Evolutionary conservation across 768 basidiomycete species (phyloP).

Genomic region (Pleurotus giganteus): DNA sequence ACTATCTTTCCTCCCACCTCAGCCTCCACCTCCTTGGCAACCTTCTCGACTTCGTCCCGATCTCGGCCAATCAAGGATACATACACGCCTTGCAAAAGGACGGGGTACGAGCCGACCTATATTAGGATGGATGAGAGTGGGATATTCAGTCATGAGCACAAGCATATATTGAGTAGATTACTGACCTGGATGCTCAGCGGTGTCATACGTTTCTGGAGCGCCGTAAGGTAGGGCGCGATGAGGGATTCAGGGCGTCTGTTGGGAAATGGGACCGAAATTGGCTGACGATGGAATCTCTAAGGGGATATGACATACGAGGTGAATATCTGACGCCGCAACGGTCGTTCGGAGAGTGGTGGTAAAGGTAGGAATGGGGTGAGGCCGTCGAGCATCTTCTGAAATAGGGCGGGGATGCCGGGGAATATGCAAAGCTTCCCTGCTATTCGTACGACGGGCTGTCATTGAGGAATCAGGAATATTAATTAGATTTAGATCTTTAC

Average conservation of each 20-base stretch:
- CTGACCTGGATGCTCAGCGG: constrained; percentile 80
- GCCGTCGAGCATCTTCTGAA: constrained; percentile 76
- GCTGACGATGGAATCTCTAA: background rate
- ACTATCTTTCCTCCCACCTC: constrained; percentile 57
- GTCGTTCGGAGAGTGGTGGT: constrained; percentile 71
- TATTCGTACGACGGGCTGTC: constrained; percentile 81
- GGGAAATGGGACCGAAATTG: background rate
- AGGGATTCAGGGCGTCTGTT: constrained; percentile 72
- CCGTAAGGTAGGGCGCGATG: constrained; percentile 80
- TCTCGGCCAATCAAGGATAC: constrained; percentile 55
- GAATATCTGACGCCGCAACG: constrained; percentile 78
- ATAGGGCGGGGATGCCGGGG: constrained; percentile 86
- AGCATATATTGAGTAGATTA: constrained; percentile 52
- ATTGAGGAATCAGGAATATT: constrained; percentile 6
- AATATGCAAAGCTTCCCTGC: constrained; percentile 87
- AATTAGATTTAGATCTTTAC: too few species aligned
- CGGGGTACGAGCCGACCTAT: constrained; percentile 21
- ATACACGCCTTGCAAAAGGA: constrained; percentile 51
- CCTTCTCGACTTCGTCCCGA: constrained; percentile 44
- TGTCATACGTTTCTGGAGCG: constrained; percentile 70
- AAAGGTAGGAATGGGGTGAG: constrained; percentile 75
- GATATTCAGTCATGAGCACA: background rate
- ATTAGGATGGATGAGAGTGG: background rate
- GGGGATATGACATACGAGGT: constrained; percentile 54
- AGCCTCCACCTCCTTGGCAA: constrained; percentile 62